Conservation (phyloP, 2,329 filamentous ascomycete genomes). For the Fonsecaea erecta region DNA sequence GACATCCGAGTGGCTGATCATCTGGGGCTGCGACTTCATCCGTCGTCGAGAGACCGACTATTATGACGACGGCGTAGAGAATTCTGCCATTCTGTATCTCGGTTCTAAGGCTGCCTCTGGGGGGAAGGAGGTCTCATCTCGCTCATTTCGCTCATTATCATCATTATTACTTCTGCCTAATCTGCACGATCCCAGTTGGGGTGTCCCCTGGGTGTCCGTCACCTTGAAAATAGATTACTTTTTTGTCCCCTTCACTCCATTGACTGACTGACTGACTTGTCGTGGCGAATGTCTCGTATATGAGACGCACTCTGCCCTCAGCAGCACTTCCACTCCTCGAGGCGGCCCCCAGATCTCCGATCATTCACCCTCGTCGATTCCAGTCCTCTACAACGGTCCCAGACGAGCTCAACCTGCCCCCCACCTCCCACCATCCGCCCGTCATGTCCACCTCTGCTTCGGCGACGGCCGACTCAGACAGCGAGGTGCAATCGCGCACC, state of each 20-base stretch:
- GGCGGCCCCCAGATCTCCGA: slow-evolving; percentile 24
- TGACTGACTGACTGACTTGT: not conserved
- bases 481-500: slow-evolving; percentile 40
- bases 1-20: slow-evolving; percentile 14
- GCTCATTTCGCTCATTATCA: not conserved
- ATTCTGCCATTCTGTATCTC: slow-evolving; percentile 2
- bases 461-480: slow-evolving; percentile 39
- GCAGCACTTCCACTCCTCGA: slow-evolving; percentile 26
- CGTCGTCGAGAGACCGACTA: no score
- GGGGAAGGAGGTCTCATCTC: not conserved
- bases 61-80: slow-evolving; percentile 10
- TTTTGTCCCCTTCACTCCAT: no score
- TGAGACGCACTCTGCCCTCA: slow-evolving; percentile 25
- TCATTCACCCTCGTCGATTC: slow-evolving; percentile 13
- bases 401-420: slow-evolving; percentile 28
- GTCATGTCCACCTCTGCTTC: slow-evolving; percentile 36
- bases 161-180: slow-evolving; percentile 10
- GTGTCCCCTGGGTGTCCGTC: no score
- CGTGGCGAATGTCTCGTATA: slow-evolving; percentile 21
- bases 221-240: slow-evolving; percentile 8
- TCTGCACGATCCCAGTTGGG: not conserved
- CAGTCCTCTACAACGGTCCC: slow-evolving; percentile 25
- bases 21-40: not conserved
- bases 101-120: slow-evolving; percentile 13
- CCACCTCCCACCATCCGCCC: slow-evolving; percentile 31